Evolutionary conservation across 208 protist genomes (phyloP), one percentile per base, ranked within the genome.

Genomic region (Leishmania lainsoni): DNA sequence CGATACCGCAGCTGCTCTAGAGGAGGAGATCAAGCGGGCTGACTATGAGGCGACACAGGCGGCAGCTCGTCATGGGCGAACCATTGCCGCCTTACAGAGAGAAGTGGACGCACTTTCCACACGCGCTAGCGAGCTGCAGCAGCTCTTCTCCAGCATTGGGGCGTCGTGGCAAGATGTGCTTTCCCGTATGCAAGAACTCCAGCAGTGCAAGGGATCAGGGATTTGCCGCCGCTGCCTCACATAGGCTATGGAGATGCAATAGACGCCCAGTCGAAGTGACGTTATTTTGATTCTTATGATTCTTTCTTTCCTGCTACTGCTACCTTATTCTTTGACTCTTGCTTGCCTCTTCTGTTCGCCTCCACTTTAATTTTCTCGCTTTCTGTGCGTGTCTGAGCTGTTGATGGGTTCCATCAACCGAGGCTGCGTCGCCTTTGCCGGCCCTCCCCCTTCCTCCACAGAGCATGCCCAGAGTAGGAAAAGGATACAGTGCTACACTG

Each of bases 101-200:
- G 92, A 95, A 68, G 84, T 95, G n/a, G 87, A 89, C 17, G 90
- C 91, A 26, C 76, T 95, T 39, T 70, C 39, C 51, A 77, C 73
- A 2, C 90, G 90, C 12, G 80, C 81, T 26, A 63, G 54, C 17
- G 83, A 90, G 56, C 76, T 90, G 75, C 70, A 81, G 35, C 80
- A 84, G 52, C 84, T 87, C 48, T 51, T 75, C 22, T 20, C 29
- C 39, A 75, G 35, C 66, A 77, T 83, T 42, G 45, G 56, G 29
- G 74, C 75, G 22, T 66, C 68, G 32, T 69, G 70, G 78, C 72
- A 84, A 45, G 79, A 78, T 6, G 74, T 75, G 39, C 12, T 52
- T 66, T 45, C 51, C 29, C 65, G 45, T 14, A 66, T 29, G 10
- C 68, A 9, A 16, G 78, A 77, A 5, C 66, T 90, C 29, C 63